Base-by-base conservation (phyloP, 164 flowering plant genomes). In the Sedum album region DNA sequence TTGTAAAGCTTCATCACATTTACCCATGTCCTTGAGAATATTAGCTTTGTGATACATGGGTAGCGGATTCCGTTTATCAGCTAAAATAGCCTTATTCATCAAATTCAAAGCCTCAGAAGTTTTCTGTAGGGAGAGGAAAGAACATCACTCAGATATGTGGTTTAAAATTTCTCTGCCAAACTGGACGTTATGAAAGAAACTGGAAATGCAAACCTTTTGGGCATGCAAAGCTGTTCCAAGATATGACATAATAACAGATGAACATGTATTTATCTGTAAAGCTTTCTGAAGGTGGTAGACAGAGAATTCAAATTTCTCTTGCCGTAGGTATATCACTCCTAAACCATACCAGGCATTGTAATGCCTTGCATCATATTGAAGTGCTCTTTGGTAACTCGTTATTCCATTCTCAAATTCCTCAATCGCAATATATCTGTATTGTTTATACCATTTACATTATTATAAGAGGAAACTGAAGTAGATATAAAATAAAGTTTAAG, bases 341-440 rank as follows among this genome's bases (percentile, higher is more conserved):
- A 95, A 95, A 51, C 99, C 99, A 80, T 90, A 87, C 99, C 97
- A 95, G 62, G 99, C 73, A 70, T 95, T 95, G 65, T 95, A 92
- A 78, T 95, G 99, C 65, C 98, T 83, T 65, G 82, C 70, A 81
- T 95, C 99, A 35, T 86, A 76, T 42, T 78, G 75, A 68, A 95
- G 96, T 28, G 99, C 97, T 78, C 73, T 84, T 68, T 89, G 97
- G 75, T 90, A 95, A 78, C 97, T 79, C 78, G 80, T 92, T 31
- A 95, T 84, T 71, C 96, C 98, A 82, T 86, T 92, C 66, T 95
- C 99, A 79, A 81, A 92, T 82, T 92, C 97, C 77, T 95, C 99
- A 48, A 95, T 73, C 31, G 94, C 87, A 13, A 88, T 94, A 75
- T 82, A 82, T 77, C 98, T 93, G 83, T 70, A 25, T 21, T n/a